phyloP scores from a whole-genome alignment of 306 rosid genomes.

The Prunus davidiana region DNA sequence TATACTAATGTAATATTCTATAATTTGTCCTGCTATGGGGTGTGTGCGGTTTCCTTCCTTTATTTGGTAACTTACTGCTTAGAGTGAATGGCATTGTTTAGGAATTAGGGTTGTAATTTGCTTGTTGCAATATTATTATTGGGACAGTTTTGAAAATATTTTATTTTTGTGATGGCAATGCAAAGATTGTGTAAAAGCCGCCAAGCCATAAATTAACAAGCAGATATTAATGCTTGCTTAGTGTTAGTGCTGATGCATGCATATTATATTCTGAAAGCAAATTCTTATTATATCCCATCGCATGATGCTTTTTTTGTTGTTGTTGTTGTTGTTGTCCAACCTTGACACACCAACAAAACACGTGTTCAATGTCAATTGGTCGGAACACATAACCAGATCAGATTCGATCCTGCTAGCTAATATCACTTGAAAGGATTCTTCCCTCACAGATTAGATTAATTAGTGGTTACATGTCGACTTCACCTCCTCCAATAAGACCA shows the following conservation, averaged over 20 bases:
- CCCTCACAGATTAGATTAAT: not conserved
- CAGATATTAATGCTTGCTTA: not conserved
- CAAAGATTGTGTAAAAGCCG: not conserved
- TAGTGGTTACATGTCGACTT: not conserved
- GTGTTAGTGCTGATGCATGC: not conserved
- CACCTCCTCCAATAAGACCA: not conserved
- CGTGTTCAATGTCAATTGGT: not conserved
- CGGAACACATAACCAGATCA: not conserved
- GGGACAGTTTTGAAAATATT: too few species aligned
- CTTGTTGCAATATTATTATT: too few species aligned
- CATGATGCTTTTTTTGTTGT: too few species aligned
- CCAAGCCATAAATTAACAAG: not conserved
- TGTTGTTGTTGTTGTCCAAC: not conserved
- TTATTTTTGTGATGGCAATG: too few species aligned
- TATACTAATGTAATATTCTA: fast-evolving
- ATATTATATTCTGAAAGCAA: not conserved
- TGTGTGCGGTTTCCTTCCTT: too few species aligned
- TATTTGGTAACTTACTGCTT: too few species aligned
- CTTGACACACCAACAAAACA: not conserved
- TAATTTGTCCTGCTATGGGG: too few species aligned
- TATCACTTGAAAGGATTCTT: too few species aligned
- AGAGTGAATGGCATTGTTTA: too few species aligned
- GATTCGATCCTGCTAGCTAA: too few species aligned
- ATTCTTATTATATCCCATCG: not conserved
- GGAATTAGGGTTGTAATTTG: too few species aligned